These are phyloP conservation scores for Lepiota subincarnata DNA, from an alignment of 768 basidiomycete species.

Conservation along the genomic window DNA sequence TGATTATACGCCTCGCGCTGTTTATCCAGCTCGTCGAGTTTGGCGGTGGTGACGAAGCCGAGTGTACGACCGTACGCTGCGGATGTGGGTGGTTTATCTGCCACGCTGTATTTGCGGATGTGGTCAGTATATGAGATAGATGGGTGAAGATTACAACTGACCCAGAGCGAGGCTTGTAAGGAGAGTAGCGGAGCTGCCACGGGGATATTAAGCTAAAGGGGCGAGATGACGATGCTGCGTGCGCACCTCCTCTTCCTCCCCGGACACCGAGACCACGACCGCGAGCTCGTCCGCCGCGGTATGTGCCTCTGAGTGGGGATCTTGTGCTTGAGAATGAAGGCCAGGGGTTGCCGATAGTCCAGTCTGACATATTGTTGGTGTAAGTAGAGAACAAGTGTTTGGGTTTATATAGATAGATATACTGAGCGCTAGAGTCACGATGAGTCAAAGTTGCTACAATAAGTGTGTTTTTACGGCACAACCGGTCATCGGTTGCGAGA, in stretches of 20 bases:
- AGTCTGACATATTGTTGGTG: not conserved
- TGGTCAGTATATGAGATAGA: too few species aligned
- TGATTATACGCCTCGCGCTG: constrained; percentile 32
- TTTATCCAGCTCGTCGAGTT: constrained; percentile 40
- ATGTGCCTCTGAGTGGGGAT: not conserved
- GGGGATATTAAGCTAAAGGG: not conserved
- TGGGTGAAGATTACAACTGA: not conserved
- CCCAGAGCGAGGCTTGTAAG: constrained; percentile 8
- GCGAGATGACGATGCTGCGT: not conserved
- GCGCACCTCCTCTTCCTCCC: constrained; percentile 2
- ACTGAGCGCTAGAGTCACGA: too few species aligned
- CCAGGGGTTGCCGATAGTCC: not conserved
- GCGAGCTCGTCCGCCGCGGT: not conserved
- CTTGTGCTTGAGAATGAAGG: not conserved
- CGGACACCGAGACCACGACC: too few species aligned
- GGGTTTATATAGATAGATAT: too few species aligned
- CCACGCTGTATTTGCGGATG: too few species aligned
- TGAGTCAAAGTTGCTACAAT: too few species aligned
- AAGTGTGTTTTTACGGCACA: too few species aligned
- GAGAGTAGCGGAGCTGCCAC: constrained; percentile 2
- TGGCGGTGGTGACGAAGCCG: constrained; percentile 40
- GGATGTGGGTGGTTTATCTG: constrained; percentile 8
- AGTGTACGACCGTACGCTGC: constrained; percentile 16
- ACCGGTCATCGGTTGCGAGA: too few species aligned
- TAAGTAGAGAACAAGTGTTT: too few species aligned